phyloP scores from a whole-genome alignment of 2,329 filamentous ascomycete species.

The Venturia asperata region DNA sequence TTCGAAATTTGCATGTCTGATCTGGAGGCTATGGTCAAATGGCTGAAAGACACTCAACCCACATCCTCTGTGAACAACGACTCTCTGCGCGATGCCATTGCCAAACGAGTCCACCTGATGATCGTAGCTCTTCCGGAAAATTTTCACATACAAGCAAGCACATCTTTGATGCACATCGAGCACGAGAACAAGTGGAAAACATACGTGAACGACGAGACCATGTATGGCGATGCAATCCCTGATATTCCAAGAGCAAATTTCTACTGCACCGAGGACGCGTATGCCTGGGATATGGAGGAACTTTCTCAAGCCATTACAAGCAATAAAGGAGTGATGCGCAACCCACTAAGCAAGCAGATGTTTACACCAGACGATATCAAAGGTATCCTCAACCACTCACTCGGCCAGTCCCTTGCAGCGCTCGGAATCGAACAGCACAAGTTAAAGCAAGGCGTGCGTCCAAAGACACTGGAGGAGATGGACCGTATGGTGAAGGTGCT shows the following conservation, averaged over 20 bases:
- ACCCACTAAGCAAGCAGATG: conserved; percentile 28
- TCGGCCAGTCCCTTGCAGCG: conserved; percentile 25
- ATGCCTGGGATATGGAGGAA: conserved; percentile 23
- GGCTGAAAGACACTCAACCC: background rate
- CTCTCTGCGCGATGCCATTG: conserved; percentile 16
- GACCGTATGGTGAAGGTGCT: conserved; percentile 23
- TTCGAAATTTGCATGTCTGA: conserved; percentile 10
- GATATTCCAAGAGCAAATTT: conserved; percentile 21
- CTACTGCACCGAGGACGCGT: conserved; percentile 21
- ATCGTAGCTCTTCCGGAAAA: conserved; percentile 18
- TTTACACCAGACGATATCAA: conserved; percentile 27
- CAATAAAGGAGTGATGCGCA: conserved; percentile 28
- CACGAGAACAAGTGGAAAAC: conserved; percentile 17
- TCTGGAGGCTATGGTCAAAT: conserved; percentile 16
- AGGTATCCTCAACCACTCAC: conserved; percentile 26
- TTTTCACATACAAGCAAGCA: conserved; percentile 8
- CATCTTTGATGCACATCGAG: conserved; percentile 20
- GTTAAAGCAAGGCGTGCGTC: conserved; percentile 26
- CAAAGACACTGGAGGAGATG: conserved; percentile 25
- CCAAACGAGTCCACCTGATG: conserved; percentile 17
- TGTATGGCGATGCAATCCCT: conserved; percentile 19
- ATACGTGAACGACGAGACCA: conserved; percentile 22
- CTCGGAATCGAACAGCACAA: conserved; percentile 24
- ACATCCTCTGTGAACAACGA: conserved; percentile 15
- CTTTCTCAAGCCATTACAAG: conserved; percentile 22